A percentile compares a stretch with the other conserved stretches of the same genome.
These are phyloP conservation scores for Wickerhamiella domercqiae DNA, from an alignment of 805 yeast genomes.

Conservation along the genomic window DNA sequence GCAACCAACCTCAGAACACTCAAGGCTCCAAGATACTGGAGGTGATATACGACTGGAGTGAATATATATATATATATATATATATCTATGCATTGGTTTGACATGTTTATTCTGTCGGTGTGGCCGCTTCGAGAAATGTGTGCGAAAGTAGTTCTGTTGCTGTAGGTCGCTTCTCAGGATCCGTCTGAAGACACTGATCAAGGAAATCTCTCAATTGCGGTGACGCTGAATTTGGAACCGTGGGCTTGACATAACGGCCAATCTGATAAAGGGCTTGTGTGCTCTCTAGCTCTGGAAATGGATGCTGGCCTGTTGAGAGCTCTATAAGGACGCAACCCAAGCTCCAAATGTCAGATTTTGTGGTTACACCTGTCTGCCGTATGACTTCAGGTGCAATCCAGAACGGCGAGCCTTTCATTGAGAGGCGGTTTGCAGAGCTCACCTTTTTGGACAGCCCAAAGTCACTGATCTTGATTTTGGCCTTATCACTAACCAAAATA, in stretches of 20 bases:
- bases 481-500: conserved; percentile 63
- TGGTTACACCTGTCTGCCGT: conserved; percentile 64
- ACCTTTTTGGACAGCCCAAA: conserved; percentile 68
- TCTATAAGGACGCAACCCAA: conserved; percentile 88
- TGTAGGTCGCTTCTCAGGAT: conserved; percentile 55
- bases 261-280: conserved; percentile 95
- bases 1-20: too few relatives aligned
- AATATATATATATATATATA: conserved; percentile 4
- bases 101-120: background rate
- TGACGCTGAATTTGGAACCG: conserved; percentile 52
- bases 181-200: conserved; percentile 52
- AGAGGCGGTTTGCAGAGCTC: conserved; percentile 47
- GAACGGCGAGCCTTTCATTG: conserved; percentile 85
- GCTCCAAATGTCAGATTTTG: conserved; percentile 94
- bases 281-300: conserved; percentile 86
- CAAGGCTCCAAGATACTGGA: too few relatives aligned
- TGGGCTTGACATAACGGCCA: conserved; percentile 69
- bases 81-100: too few relatives aligned
- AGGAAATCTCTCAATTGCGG: conserved; percentile 54
- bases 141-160: conserved; percentile 57
- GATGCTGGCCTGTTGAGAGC: conserved; percentile 92
- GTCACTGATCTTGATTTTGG: conserved; percentile 71
- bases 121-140: conserved; percentile 35
- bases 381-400: conserved; percentile 99
- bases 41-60: too few relatives aligned